Evolutionary conservation across 106 monocot species (phyloP).

Genomic region (Triglochin maritima): DNA sequence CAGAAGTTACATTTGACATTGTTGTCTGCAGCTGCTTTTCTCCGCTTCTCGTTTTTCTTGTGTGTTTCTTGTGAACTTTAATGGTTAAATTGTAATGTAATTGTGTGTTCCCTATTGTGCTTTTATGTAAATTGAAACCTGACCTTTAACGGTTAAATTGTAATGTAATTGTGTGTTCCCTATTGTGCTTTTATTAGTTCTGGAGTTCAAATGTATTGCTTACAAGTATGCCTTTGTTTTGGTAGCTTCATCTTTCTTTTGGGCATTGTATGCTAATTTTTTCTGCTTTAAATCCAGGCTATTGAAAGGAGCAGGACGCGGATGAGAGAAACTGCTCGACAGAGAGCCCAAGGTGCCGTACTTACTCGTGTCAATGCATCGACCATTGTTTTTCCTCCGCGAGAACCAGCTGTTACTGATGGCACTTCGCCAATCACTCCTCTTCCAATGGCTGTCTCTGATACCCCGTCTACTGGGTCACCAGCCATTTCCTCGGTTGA

Average conservation of each 20-base stretch:
- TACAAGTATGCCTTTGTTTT: neutral
- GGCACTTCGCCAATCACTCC: neutral
- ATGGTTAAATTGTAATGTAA: neutral
- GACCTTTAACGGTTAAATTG: neutral
- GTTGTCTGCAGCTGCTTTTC: no score
- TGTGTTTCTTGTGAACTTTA: neutral
- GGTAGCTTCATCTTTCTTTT: neutral
- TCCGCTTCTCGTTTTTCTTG: no score
- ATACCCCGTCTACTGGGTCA: neutral
- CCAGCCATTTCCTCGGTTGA: neutral
- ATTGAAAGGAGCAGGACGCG: slow-evolving; percentile 2
- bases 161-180: neutral
- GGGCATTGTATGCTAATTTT: neutral
- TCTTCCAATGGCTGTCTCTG: neutral
- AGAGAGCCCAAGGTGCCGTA: neutral
- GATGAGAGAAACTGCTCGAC: slow-evolving; percentile 1
- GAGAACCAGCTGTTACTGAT: neutral
- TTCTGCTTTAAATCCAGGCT: neutral
- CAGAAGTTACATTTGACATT: no score
- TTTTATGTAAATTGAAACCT: neutral
- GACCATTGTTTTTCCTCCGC: neutral
- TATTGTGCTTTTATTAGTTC: neutral
- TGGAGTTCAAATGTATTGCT: neutral
- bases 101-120: neutral
- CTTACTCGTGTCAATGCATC: neutral